phyloP scores from a whole-genome alignment of 495 filamentous ascomycete species.

The Penicillium soppii region DNA sequence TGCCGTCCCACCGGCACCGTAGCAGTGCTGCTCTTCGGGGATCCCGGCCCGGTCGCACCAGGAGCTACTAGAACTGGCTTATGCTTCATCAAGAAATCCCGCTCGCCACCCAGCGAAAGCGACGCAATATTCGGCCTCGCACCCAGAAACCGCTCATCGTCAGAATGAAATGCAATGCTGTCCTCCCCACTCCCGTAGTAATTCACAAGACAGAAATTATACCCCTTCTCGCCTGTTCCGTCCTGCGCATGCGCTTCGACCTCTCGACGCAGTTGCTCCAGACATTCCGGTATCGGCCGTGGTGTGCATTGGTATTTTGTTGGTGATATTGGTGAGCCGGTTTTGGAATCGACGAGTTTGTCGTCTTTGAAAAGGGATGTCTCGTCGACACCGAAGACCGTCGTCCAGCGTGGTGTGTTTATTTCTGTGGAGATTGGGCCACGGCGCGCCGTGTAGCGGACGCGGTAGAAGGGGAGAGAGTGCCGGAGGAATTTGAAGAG shows the following conservation, averaged over 20 bases:
- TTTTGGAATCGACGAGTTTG: slow-evolving; percentile 24
- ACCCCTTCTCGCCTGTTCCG: slow-evolving; percentile 39
- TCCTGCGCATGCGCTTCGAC: slow-evolving; percentile 49
- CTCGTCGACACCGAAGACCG: slow-evolving; percentile 70
- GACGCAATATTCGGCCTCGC: slow-evolving; percentile 66
- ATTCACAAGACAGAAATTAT: slow-evolving; percentile 76
- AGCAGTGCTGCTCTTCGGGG: too few relatives aligned
- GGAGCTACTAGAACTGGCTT: slow-evolving; percentile 39
- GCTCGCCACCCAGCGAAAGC: slow-evolving; percentile 61
- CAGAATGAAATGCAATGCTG: slow-evolving; percentile 72
- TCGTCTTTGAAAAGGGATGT: slow-evolving; percentile 43
- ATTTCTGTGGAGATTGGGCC: slow-evolving; percentile 55
- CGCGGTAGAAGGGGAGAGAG: slow-evolving; percentile 69
- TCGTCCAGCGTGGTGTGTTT: slow-evolving; percentile 67
- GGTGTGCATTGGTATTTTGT: slow-evolving; percentile 57
- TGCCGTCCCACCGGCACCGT: slow-evolving; percentile 25
- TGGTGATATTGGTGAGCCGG: slow-evolving; percentile 31
- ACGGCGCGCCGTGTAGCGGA: slow-evolving; percentile 66
- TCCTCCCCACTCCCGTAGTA: slow-evolving; percentile 71
- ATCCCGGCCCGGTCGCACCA: neutral
- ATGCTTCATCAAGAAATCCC: slow-evolving; percentile 72
- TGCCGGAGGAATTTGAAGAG: slow-evolving; percentile 65
- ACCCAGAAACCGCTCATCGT: slow-evolving; percentile 74
- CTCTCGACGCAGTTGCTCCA: slow-evolving; percentile 52
- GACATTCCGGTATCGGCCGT: slow-evolving; percentile 65